Conservation (phyloP, 371 early-diverging fungal species). For the Mucor irregularis region DNA sequence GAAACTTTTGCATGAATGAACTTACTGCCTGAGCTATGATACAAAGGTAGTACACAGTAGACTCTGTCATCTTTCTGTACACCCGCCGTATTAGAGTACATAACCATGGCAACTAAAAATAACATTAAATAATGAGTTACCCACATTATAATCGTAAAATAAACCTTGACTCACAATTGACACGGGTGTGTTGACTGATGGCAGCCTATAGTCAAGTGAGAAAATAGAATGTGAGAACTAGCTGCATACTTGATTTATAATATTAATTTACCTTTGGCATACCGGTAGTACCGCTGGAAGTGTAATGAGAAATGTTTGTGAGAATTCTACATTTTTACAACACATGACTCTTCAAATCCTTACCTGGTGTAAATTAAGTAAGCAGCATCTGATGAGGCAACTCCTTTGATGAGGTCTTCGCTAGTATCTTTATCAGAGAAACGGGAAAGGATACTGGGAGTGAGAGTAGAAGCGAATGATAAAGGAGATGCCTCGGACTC, state of each 20-base stretch:
- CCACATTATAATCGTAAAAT: neutral
- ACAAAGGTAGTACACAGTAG: constrained; percentile 53
- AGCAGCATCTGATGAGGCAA: constrained; percentile 34
- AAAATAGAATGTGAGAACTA: neutral
- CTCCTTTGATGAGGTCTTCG: constrained; percentile 28
- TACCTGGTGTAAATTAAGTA: constrained; percentile 53
- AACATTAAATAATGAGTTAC: constrained; percentile 2
- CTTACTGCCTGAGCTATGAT: constrained; percentile 54
- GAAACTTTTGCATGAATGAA: neutral
- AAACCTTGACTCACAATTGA: constrained; percentile 16
- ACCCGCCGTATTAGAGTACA: constrained; percentile 13
- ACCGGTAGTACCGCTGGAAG: constrained; percentile 43
- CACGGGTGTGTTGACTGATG: constrained; percentile 26
- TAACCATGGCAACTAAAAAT: constrained; percentile 17
- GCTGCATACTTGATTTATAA: neutral
- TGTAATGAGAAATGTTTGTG: neutral
- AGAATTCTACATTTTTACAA: too few relatives aligned
- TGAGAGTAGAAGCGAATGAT: constrained; percentile 28
- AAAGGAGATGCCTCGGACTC: constrained; percentile 21
- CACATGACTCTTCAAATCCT: too few relatives aligned
- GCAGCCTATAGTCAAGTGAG: constrained; percentile 24
- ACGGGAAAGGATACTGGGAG: constrained; percentile 20
- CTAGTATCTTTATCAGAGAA: constrained; percentile 34
- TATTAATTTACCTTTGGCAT: constrained; percentile 31
- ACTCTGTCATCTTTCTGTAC: constrained; percentile 31